Evolutionary conservation across 768 basidiomycete genomes (phyloP).

Genomic region (Psilocybe azurescens): DNA sequence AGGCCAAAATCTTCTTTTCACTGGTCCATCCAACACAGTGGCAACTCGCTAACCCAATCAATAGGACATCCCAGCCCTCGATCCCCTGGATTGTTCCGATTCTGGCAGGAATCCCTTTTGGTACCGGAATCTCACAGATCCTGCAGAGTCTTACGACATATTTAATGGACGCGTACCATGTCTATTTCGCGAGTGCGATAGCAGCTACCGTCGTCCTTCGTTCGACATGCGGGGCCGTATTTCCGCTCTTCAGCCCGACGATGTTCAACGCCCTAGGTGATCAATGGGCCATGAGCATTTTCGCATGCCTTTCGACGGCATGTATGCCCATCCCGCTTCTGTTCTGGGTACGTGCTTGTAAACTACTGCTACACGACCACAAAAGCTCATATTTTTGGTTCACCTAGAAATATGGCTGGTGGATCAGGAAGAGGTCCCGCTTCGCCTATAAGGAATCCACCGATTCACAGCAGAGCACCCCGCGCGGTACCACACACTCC

Average conservation of each 20-base stretch:
- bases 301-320: constrained; percentile 52
- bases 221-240: constrained; percentile 64
- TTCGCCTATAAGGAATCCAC: constrained; percentile 47
- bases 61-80: constrained; percentile 54
- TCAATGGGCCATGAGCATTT: constrained; percentile 58
- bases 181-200: constrained; percentile 71
- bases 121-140: constrained; percentile 65
- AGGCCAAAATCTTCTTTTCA: neutral
- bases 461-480: constrained; percentile 7
- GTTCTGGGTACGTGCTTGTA: constrained; percentile 50
- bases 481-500: constrained; percentile 20
- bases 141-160: constrained; percentile 71
- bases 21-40: neutral
- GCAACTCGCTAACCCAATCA: neutral
- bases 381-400: too few species aligned
- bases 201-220: constrained; percentile 73
- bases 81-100: constrained; percentile 74
- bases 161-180: constrained; percentile 72
- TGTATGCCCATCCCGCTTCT: constrained; percentile 63
- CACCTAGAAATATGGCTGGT: constrained; percentile 54
- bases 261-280: constrained; percentile 61
- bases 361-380: too few species aligned
- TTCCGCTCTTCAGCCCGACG: constrained; percentile 61
- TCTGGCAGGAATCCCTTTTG: constrained; percentile 71
- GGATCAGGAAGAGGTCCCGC: constrained; percentile 50